phyloP scores from a whole-genome alignment of 2,329 filamentous ascomycete species.

The Beauveria sp. region DNA sequence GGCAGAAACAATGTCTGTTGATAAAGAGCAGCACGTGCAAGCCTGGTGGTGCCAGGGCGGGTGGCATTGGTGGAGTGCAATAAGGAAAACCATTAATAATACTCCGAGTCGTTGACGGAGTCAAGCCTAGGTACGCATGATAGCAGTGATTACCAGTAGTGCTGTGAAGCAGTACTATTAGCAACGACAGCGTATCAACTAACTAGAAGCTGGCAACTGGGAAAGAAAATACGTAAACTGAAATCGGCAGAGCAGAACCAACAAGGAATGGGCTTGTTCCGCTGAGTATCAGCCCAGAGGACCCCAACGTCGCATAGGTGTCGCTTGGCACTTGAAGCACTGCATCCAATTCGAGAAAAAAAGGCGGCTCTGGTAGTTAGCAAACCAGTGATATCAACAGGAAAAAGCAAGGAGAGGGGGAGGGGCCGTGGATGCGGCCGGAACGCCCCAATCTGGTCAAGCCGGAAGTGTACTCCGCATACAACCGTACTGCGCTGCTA shows the following conservation, averaged over 20 bases:
- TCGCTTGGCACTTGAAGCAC: not conserved
- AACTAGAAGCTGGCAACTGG: too few species aligned
- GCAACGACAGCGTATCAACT: too few species aligned
- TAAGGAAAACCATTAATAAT: not conserved
- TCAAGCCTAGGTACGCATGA: not conserved
- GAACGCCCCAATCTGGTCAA: slow-evolving; percentile 2
- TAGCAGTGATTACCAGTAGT: not conserved
- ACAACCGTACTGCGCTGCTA: not conserved
- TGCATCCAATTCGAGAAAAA: not conserved
- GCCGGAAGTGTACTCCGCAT: not conserved
- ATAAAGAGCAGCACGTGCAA: not conserved
- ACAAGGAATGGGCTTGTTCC: not conserved
- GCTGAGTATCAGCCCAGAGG: not conserved
- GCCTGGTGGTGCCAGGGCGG: not conserved
- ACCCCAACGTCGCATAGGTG: too few species aligned
- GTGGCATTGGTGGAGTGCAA: not conserved
- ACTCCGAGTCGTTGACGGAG: slow-evolving; percentile 4
- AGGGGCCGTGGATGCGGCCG: not conserved
- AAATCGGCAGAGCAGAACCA: too few species aligned
- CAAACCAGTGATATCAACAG: not conserved
- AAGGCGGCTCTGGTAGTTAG: not conserved
- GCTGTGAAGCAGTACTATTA: not conserved
- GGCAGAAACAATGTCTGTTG: not conserved
- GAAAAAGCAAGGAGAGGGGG: not conserved
- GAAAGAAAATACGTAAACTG: too few species aligned